These are phyloP conservation scores for Capniomyces stellatus DNA, from an alignment of 371 early-diverging fungal species.

Conservation along the genomic window DNA sequence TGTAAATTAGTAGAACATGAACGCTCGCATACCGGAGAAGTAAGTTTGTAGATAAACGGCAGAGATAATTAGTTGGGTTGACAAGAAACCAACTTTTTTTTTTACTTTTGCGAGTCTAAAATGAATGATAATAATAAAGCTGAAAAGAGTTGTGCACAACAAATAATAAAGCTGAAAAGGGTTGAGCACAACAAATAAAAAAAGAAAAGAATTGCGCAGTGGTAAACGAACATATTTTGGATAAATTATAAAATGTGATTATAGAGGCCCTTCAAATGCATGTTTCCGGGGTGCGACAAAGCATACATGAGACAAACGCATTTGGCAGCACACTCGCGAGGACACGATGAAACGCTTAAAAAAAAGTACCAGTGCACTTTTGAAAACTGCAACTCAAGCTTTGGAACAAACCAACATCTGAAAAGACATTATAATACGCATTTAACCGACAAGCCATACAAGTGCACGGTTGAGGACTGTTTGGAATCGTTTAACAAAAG, in stretches of 20 bases:
- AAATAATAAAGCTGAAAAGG: no score
- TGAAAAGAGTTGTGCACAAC: no score
- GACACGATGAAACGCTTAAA: not conserved
- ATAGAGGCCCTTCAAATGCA: conserved; percentile 27
- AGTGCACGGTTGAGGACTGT: conserved; percentile 12
- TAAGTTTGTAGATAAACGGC: no score
- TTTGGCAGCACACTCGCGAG: conserved; percentile 11
- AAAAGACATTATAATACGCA: conserved; percentile 8
- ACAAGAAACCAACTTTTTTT: no score
- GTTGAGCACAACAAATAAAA: no score
- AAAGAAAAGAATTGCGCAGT: no score
- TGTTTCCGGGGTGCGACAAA: conserved; percentile 17
- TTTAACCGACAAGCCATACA: not conserved
- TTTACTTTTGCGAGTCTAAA: no score
- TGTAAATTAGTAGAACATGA: conserved; percentile 69
- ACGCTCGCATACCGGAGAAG: conserved; percentile 71
- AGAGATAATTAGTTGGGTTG: no score
- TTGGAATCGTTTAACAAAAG: conserved; percentile 11
- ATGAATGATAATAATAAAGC: no score
- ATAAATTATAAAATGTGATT: no score
- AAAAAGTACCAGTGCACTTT: conserved; percentile 9
- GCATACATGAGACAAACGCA: conserved; percentile 21
- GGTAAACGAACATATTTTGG: no score
- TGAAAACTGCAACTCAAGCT: conserved; percentile 8
- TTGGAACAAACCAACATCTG: conserved; percentile 17